Percentiles rank a stretch among this genome's conserved stretches.
Conservation (phyloP, 148 eudicot species). For the Polygonum aviculare region DNA sequence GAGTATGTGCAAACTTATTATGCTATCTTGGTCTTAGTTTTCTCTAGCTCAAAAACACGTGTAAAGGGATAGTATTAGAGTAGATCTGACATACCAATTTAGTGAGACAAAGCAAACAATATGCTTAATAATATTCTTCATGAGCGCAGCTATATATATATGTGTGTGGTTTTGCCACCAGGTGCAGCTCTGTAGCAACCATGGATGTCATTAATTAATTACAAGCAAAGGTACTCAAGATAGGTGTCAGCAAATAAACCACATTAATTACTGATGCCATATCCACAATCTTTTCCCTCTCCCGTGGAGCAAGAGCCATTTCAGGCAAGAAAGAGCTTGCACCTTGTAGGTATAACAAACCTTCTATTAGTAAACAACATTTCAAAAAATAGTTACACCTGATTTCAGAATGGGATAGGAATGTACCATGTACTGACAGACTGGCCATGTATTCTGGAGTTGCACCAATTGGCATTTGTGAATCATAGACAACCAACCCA, state of each 20-base stretch:
- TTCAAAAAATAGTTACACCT: background rate
- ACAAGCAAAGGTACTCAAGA: background rate
- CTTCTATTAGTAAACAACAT: slow-evolving; percentile 13
- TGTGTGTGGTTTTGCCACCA: slow-evolving; percentile 87
- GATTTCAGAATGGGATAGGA: background rate
- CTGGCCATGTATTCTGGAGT: slow-evolving; percentile 90
- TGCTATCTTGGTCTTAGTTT: slow-evolving; percentile 72
- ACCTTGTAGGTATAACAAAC: slow-evolving; percentile 65
- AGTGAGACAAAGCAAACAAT: background rate
- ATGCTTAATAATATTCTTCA: slow-evolving; percentile 79
- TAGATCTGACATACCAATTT: background rate
- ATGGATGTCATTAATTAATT: background rate
- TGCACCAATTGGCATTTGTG: slow-evolving; percentile 94
- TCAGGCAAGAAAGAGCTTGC: slow-evolving; percentile 87
- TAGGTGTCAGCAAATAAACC: background rate
- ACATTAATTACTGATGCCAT: slow-evolving; percentile 66
- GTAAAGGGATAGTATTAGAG: background rate
- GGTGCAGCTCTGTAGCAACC: slow-evolving; percentile 76
- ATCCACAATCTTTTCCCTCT: slow-evolving; percentile 75
- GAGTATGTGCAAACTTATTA: slow-evolving; percentile 59
- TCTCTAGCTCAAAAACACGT: slow-evolving; percentile 32
- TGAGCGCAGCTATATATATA: slow-evolving; percentile 63
- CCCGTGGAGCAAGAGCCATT: slow-evolving; percentile 90
- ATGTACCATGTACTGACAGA: slow-evolving; percentile 90
- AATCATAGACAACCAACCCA: slow-evolving; percentile 79